phyloP scores from a whole-genome alignment of 2,329 filamentous ascomycete genomes.

The Hyphodiscus sp. region DNA sequence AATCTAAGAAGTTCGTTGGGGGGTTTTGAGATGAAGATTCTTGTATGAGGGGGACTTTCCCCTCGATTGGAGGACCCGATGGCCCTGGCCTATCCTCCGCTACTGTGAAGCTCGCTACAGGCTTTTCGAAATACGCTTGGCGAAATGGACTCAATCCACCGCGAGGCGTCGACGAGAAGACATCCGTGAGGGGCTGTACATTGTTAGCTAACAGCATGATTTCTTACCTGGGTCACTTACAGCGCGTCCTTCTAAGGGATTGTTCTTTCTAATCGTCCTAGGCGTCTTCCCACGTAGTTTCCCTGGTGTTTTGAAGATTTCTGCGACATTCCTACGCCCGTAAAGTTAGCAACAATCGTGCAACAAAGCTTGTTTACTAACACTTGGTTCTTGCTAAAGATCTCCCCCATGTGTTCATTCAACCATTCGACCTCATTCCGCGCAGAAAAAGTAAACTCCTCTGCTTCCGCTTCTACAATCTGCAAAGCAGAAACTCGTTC shows the following conservation, averaged over 20 bases:
- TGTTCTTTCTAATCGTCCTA: constrained; percentile 58
- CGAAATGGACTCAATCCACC: constrained; percentile 35
- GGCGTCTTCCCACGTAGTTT: constrained; percentile 79
- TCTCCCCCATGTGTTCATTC: constrained; percentile 95
- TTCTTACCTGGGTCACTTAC: constrained; percentile 41
- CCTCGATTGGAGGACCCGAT: constrained; percentile 6
- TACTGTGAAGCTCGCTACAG: constrained; percentile 48
- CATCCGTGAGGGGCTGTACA: constrained; percentile 50
- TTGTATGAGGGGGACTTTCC: constrained; percentile 7
- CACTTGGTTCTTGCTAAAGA: constrained; percentile 83
- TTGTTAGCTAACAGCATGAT: neutral
- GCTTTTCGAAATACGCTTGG: constrained; percentile 31
- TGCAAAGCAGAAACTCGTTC: constrained; percentile 74
- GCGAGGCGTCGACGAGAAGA: constrained; percentile 50
- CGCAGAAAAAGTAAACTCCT: constrained; percentile 89
- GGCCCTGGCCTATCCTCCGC: constrained; percentile 42
- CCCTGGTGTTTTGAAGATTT: constrained; percentile 92
- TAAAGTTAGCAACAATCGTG: constrained; percentile 11
- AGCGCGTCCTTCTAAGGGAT: constrained; percentile 51
- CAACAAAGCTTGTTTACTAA: constrained; percentile 44
- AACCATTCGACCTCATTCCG: constrained; percentile 96
- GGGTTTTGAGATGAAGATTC: constrained; percentile 20
- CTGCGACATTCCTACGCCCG: constrained; percentile 69
- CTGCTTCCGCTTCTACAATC: constrained; percentile 73
- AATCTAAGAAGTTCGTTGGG: constrained; percentile 45